Evolutionary conservation across 345 rosid species (phyloP), one percentile per base, ranked within the genome.

Genomic region (Kandelia obovata): DNA sequence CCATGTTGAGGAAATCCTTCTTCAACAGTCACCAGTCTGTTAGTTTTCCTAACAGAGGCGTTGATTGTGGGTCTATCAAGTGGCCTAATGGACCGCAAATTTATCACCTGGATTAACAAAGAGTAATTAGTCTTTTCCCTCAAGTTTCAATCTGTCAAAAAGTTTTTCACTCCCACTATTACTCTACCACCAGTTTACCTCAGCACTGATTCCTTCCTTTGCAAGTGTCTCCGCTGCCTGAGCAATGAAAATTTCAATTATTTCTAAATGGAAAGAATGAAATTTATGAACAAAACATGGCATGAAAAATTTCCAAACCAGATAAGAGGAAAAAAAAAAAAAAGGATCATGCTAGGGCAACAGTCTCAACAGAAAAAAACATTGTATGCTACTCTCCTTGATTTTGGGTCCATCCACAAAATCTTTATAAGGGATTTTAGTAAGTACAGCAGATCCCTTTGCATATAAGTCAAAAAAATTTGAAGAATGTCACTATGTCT

Each of bases 1-100:
- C 96, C 98, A 71, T 91, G 91, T 74, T 93, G 96, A 64, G 97
- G 98, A 77, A 89, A 89, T 58, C 93, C 97, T 86, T 91, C 97
- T 78, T 95, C 99, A 11, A 95, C 89, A 37, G 99, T 92, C 27
- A 95, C 93, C 72, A 95, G 86, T 73, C 99, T 84, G 87, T 86
- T 95, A 39, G 99, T 95, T 81, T 95, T 95, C 73, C 93, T 85
- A 26, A 95, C 97, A 27, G 99, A 95, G 66, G 88, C 81, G 64
- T 92, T 95, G 75, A 95, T 95, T 31, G 87, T 77, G 43, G 86
- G 72, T 86, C 95, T 84, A 82, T 91, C 96, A 6, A 93, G 89
- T 26, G 96, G 97, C 74, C 98, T 82, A 59, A 91, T 88, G 9
- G 97, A 89, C 37, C 93, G 91, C 70, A 94, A 76, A 81, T 89